These are phyloP conservation scores for Lathyrus sativus DNA, from an alignment of 306 rosid genomes.

Conservation along the genomic window DNA sequence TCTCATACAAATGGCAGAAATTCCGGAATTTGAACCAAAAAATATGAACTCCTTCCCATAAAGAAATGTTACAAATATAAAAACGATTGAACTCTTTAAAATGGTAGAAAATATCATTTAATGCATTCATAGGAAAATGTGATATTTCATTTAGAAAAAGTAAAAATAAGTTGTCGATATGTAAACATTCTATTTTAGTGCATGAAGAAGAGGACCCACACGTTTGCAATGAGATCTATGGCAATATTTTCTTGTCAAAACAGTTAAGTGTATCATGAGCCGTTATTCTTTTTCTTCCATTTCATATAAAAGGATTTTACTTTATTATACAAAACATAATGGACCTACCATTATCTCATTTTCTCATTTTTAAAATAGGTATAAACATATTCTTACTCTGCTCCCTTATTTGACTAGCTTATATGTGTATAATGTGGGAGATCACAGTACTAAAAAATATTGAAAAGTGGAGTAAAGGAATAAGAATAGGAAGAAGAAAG, in stretches of 20 bases:
- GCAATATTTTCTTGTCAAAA: constrained; percentile 30
- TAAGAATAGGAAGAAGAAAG: too few relatives aligned
- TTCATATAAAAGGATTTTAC: constrained; percentile 35
- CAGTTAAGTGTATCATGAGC: constrained; percentile 42
- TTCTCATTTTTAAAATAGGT: neutral
- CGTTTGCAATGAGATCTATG: constrained; percentile 47
- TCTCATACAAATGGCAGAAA: constrained; percentile 30
- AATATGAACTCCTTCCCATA: constrained; percentile 34
- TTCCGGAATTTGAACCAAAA: constrained; percentile 25
- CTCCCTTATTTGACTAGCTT: constrained; percentile 47
- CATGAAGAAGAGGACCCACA: constrained; percentile 55
- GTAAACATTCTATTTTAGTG: constrained; percentile 34
- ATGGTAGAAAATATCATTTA: constrained; percentile 24
- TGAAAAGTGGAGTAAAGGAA: too few relatives aligned
- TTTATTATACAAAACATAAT: constrained; percentile 40
- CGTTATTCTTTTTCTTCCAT: constrained; percentile 39
- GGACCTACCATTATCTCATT: constrained; percentile 63
- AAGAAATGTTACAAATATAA: neutral
- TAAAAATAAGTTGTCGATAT: neutral
- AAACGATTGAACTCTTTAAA: neutral
- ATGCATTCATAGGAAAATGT: constrained; percentile 27
- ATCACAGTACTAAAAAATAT: too few relatives aligned
- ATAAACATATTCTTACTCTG: constrained; percentile 13
- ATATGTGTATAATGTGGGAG: neutral
- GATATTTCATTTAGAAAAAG: neutral